Conservation (phyloP, 1,284 basidiomycete genomes). For the Leccinum fuscescens region DNA sequence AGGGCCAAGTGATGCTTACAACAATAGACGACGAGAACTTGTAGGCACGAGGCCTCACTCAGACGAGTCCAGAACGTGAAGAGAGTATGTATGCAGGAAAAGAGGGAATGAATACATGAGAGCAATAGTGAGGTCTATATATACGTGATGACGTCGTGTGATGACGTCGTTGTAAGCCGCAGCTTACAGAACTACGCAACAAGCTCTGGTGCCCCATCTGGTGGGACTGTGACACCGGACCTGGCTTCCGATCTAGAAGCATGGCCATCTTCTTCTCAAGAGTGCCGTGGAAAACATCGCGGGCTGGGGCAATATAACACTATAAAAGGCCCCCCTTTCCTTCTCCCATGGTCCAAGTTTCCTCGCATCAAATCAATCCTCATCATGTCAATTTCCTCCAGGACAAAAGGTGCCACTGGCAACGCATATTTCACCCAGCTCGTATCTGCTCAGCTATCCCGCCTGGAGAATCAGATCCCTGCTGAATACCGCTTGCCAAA, state of each 20-base stretch:
- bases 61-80: too few relatives aligned
- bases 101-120: too few relatives aligned
- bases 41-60: too few relatives aligned
- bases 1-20: background rate
- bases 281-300: background rate
- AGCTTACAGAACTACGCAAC: background rate
- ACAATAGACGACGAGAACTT: background rate
- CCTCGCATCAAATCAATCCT: background rate
- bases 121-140: too few relatives aligned
- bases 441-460: constrained; percentile 18
- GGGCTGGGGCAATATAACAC: background rate
- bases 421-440: constrained; percentile 20
- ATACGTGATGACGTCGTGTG: too few relatives aligned
- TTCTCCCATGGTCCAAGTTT: background rate
- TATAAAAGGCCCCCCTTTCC: constrained; percentile 2
- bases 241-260: background rate
- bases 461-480: constrained; percentile 28
- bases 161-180: too few relatives aligned
- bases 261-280: background rate
- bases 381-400: constrained; percentile 23
- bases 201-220: background rate
- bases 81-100: too few relatives aligned
- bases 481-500: constrained; percentile 13
- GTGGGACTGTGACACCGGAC: background rate
- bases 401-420: constrained; percentile 25